Evolutionary conservation across 1,284 basidiomycete species (phyloP), one percentile per base, ranked within the genome.

Genomic region (Fomitopsis palustris): DNA sequence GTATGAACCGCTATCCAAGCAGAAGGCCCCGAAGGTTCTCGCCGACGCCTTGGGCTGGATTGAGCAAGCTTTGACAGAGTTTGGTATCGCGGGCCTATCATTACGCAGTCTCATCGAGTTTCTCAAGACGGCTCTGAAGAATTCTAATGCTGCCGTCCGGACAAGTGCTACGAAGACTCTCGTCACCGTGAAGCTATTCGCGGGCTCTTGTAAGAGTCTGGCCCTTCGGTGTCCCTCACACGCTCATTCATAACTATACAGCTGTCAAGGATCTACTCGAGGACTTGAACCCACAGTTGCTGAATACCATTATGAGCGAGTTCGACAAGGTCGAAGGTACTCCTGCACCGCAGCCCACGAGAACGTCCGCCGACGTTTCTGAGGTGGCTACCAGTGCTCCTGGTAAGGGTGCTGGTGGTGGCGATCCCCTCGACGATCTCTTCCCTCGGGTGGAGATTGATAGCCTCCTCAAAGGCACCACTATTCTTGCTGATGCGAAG

Each of bases 381-480:
- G 66, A 74, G 5, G 63, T 72, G 0, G 67, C 69, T 17, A 69
- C 69, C 17, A 65, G 59, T 47, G 57, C 75, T 3, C 67, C 71
- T 10, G 70, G 80, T 23, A 73, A 74, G 9, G 73, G 80, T 29
- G 74, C 74, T 8, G 74, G 76, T 39, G 77, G 76, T 10, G 49
- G 49, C 7, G 93, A 96, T 73, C 85, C 95, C 8, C 70, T 97
- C 64, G 97, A 98, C 69, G 95, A 98, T 58, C 81, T 99, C 25
- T 95, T 98, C 70, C 97, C 97, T 19, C 87, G 97, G 29, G 92
- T 98, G 31, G 96, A 99, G 67, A 79, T 99, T 52, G 96, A 99
- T 67, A 82, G 86, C 59, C 75, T 99, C 25, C 78, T 99, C 39
- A 89, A 91, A 61, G 87, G 89, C n/a, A 93, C 93, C 0, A 86